Conservation (phyloP, 2,329 filamentous ascomycete species). For the Aurifilum marmelostoma region DNA sequence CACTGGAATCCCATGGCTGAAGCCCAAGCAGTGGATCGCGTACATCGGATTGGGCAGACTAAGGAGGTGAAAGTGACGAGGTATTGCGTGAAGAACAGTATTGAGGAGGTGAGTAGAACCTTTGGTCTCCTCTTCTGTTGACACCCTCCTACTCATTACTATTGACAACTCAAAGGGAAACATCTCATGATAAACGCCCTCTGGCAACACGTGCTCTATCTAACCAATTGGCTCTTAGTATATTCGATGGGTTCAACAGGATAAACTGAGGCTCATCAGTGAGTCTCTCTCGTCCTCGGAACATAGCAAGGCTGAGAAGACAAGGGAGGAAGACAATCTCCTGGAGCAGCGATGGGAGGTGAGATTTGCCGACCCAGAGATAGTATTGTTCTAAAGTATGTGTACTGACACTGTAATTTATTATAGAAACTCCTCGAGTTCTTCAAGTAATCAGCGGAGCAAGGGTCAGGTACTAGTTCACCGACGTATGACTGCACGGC, state of each 20-base stretch:
- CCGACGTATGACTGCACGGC: no score
- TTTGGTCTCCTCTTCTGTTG: no score
- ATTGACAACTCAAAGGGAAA: no score
- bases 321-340: slow-evolving; percentile 3
- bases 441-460: neutral
- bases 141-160: no score
- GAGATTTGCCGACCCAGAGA: neutral
- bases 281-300: slow-evolving; percentile 12
- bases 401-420: no score
- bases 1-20: slow-evolving; percentile 26
- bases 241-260: slow-evolving; percentile 16
- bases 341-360: slow-evolving; percentile 15
- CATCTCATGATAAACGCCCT: no score
- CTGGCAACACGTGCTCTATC: no score
- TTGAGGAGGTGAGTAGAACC: slow-evolving; percentile 17
- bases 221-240: slow-evolving; percentile 1
- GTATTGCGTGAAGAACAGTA: slow-evolving; percentile 20
- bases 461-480: no score
- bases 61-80: slow-evolving; percentile 21
- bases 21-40: slow-evolving; percentile 23
- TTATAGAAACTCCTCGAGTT: neutral
- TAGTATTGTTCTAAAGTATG: no score
- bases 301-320: slow-evolving; percentile 1
- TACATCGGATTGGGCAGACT: slow-evolving; percentile 25
- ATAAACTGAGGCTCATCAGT: slow-evolving; percentile 12